phyloP scores from a whole-genome alignment of 106 monocot genomes.

The Agapanthus africanus region DNA sequence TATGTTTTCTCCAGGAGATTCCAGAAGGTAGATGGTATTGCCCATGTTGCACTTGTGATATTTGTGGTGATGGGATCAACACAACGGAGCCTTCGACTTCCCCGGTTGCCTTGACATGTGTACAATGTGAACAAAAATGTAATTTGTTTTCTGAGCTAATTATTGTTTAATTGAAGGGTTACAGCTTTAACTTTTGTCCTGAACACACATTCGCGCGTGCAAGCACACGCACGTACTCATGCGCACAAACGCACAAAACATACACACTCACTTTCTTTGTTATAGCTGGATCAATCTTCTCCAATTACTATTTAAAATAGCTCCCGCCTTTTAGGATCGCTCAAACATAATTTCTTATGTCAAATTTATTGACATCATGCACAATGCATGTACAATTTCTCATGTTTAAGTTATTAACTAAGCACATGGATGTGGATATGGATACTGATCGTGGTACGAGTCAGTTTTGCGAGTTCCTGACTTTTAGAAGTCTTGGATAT shows the following conservation, averaged over 20 bases:
- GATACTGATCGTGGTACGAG: background rate
- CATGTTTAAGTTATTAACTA: background rate
- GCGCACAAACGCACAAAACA: no score
- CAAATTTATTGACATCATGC: no score
- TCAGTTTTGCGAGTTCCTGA: background rate
- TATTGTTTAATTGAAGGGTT: background rate
- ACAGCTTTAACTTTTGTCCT: background rate
- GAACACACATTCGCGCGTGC: background rate
- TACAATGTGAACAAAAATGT: slow-evolving; percentile 71
- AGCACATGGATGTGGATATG: background rate
- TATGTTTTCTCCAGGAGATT: slow-evolving; percentile 48
- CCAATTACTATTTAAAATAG: background rate
- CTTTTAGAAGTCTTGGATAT: no score
- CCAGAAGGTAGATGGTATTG: slow-evolving; percentile 89
- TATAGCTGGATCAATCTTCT: background rate
- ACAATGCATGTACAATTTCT: background rate
- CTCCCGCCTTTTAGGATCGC: no score
- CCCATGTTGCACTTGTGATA: slow-evolving; percentile 54
- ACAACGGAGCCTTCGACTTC: slow-evolving; percentile 21
- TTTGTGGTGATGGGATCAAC: slow-evolving; percentile 35
- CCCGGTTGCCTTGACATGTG: slow-evolving; percentile 37
- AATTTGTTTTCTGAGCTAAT: slow-evolving; percentile 17
- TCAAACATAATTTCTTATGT: background rate
- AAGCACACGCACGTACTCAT: background rate
- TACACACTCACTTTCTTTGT: background rate